Evolutionary conservation across 2,329 filamentous ascomycete species (phyloP), one percentile per base, ranked within the genome.

Genomic region (Cladophialophora carrionii): DNA sequence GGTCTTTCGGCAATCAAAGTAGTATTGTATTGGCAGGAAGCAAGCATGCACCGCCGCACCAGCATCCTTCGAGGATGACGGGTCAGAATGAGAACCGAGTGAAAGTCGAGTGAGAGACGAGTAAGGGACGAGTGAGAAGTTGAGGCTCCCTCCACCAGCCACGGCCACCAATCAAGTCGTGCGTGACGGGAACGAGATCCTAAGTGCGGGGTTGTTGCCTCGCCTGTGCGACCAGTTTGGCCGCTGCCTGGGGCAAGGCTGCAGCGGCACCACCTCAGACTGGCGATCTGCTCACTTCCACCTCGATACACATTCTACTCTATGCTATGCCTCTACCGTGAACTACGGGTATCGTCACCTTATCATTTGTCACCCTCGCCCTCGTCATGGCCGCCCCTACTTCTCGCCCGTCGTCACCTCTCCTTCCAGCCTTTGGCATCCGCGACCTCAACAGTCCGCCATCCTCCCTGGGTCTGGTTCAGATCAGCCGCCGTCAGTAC

Each of bases 401-500:
- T 17, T 49, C 37, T 29, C 31, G 60, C 52, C 52, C 52, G 29
- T 54, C 52, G n/a, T 54, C 52, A 41, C 62, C 64, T 54, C 41
- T 66, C 17, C 67, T 70, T 22, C 68, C 66, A 20, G 48, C 67
- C 32, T 72, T 72, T 62, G 66, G 62, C 57, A 68, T 72, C 60
- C 70, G 71, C 48, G 63, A 67, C 32, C 65, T 72, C 3, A 61
- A 68, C 51, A 66, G 63, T n/a, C 62, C 61, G 22, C 34, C 51
- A 17, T 24, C 64, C 46, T 71, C 70, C 57, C 70, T 73, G 49
- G 76, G 74, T 10, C 70, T 79, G 48, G 76, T 82, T 37, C 76
- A 76, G 56, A 72, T 82, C 62, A 78, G 78, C 49, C 72, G 74
- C 26, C 69, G 73, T 14, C 76, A 80, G 56, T 82, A 82, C 60